Conservation (phyloP, 2,329 filamentous ascomycete species). For the Grosmannia clavigera region DNA sequence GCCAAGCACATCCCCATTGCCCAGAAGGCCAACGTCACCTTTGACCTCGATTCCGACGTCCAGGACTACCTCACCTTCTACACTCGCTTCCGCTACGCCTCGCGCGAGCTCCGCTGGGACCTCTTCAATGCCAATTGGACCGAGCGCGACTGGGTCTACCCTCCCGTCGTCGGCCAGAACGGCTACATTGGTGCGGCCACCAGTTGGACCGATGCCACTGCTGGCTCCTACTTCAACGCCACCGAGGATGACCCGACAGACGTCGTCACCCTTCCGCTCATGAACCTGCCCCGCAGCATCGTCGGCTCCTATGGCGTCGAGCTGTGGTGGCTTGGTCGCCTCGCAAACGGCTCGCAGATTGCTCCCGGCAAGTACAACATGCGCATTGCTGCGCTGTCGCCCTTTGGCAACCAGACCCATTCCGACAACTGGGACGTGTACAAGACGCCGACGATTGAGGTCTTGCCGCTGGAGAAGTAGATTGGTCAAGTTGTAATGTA, state of each 20-base stretch:
- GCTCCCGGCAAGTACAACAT: constrained; percentile 21
- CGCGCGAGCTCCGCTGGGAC: constrained; percentile 18
- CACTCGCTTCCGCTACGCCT: not conserved
- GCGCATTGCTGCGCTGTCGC: constrained; percentile 3
- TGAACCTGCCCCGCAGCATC: constrained; percentile 11
- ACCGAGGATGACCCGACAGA: constrained; percentile 3
- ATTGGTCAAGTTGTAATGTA: not conserved
- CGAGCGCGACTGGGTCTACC: constrained; percentile 6
- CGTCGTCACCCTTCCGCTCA: constrained; percentile 10
- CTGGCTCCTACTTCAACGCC: not conserved
- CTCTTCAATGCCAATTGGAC: constrained; percentile 11
- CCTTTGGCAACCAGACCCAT: constrained; percentile 3
- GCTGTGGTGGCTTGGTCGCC: constrained; percentile 11
- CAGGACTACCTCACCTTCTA: not conserved
- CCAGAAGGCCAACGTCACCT: constrained; percentile 1
- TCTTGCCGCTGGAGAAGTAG: not conserved
- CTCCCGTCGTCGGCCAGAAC: constrained; percentile 5
- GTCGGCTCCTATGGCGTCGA: constrained; percentile 9
- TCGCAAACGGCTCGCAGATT: constrained; percentile 19
- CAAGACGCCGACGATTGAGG: not conserved
- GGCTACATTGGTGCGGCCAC: constrained; percentile 10
- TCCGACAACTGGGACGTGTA: constrained; percentile 6
- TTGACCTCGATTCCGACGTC: not conserved
- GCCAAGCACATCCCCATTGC: not conserved
- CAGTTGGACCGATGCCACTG: not conserved